A percentile compares a stretch with the other conserved stretches of the same genome.
Conservation (phyloP, 495 filamentous ascomycete species). For the Lasiosphaeria ovina region DNA sequence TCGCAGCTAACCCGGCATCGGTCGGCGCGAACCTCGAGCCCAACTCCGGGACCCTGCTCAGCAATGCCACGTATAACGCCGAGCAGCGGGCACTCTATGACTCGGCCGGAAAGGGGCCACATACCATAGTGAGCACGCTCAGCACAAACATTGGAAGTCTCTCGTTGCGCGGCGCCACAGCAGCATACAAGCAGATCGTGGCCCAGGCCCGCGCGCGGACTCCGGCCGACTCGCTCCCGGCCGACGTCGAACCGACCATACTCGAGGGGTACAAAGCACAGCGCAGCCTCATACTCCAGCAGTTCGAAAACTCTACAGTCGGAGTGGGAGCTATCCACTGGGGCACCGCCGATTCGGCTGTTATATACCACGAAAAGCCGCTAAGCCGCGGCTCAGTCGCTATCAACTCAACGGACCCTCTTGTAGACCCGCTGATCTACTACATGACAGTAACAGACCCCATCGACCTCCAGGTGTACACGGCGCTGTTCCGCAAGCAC, state of each 20-base stretch:
- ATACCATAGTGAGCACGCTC: constrained; percentile 31
- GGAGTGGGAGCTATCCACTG: constrained; percentile 33
- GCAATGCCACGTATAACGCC: constrained; percentile 43
- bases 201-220: constrained; percentile 29
- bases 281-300: constrained; percentile 28
- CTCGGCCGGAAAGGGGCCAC: constrained; percentile 28
- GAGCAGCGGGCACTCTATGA: constrained; percentile 45
- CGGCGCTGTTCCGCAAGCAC: constrained; percentile 33
- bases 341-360: constrained; percentile 31
- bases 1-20: constrained; percentile 20
- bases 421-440: constrained; percentile 32
- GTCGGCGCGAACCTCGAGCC: constrained; percentile 28
- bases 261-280: constrained; percentile 35
- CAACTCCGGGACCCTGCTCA: constrained; percentile 31
- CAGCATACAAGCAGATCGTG: constrained; percentile 30
- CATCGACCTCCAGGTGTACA: constrained; percentile 30
- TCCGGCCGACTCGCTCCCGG: constrained; percentile 35
- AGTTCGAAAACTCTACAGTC: constrained; percentile 24
- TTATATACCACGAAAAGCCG: constrained; percentile 39
- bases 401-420: constrained; percentile 39
- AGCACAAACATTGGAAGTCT: constrained; percentile 37
- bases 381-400: constrained; percentile 42
- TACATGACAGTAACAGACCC: constrained; percentile 38
- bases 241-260: constrained; percentile 36
- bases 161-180: constrained; percentile 33